Evolutionary conservation across 371 early-diverging fungal species (phyloP), one percentile per base, ranked within the genome.

Genomic region (Zopfochytrium polystomum): DNA sequence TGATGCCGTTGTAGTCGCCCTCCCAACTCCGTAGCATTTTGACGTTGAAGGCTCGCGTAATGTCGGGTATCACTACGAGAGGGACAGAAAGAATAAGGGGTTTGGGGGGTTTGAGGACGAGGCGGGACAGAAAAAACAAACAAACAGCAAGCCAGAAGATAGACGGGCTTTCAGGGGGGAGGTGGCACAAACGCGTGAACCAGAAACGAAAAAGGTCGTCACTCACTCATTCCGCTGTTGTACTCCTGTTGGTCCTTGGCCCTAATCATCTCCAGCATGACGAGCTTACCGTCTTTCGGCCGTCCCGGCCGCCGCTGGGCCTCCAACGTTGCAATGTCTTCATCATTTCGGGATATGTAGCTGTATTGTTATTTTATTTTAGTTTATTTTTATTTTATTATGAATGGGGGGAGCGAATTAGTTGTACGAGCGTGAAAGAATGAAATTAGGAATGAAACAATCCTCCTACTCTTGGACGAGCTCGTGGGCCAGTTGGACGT

Each of bases 1-100:
- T 52, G 3, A 82, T 65, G 23, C 71, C 71, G 68, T 85, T 85
- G 43, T 77, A 67, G 58, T 85, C 84, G 32, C 83, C 83, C 18
- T 82, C 79, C 83, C 84, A 85, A 1, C 26, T 23, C 44, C 78
- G 53, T 56, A 82, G 52, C 7, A 58, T 47, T 43, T 63, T 62
- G 20, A 83, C 78, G 33, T 72, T 72, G 13, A 64, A 60, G n/a
- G 68, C 62, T 32, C 75, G 73, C 2, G 68, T 68, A 44, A 84
- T 38, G 43, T 77, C 63, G 0, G 83, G 82, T 2, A 82, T 58
- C n/a, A n/a, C n/a, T n/a, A n/a, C n/a, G n/a, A n/a, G n/a, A n/a
- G n/a, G n/a, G n/a, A n/a, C n/a, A n/a, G n/a, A n/a, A n/a, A n/a
- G n/a, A n/a, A n/a, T n/a, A n/a, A n/a, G n/a, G n/a, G n/a, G n/a